phyloP scores from a whole-genome alignment of 2,329 filamentous ascomycete genomes.

The Curvularia verruculosa region DNA sequence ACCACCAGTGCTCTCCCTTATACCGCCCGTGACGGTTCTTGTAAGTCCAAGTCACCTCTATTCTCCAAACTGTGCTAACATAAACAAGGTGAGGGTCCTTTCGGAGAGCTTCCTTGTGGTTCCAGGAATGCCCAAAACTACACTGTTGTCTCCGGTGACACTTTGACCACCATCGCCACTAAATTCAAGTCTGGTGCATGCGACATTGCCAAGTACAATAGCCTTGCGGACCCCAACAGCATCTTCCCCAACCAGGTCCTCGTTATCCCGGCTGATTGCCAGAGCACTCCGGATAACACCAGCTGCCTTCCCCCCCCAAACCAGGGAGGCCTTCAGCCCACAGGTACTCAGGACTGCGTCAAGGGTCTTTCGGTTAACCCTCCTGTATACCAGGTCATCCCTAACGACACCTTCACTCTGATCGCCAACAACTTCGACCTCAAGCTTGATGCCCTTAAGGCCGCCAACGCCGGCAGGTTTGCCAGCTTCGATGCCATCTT shows the following conservation, averaged over 20 bases:
- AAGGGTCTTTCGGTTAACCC: conserved; percentile 1
- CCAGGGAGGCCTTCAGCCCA: background rate
- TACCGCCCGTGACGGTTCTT: background rate
- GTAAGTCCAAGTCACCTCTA: background rate
- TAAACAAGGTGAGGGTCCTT: background rate
- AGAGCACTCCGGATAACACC: background rate
- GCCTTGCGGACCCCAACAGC: background rate
- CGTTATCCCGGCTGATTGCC: background rate
- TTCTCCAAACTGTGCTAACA: background rate
- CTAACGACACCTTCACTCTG: background rate
- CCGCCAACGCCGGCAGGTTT: background rate
- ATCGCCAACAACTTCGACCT: conserved; percentile 7
- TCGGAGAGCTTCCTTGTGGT: background rate
- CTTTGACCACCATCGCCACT: background rate
- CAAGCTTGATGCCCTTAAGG: background rate
- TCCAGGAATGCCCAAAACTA: background rate
- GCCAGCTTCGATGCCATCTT: background rate
- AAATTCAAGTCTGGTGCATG: background rate
- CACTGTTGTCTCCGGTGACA: background rate
- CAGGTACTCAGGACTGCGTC: background rate
- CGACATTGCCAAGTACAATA: conserved; percentile 4
- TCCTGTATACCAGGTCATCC: background rate
- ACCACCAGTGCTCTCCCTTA: background rate
- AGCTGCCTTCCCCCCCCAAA: background rate
- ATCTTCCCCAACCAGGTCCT: background rate